phyloP scores from a whole-genome alignment of 2,329 filamentous ascomycete species.

The Spiromastix sp. region DNA sequence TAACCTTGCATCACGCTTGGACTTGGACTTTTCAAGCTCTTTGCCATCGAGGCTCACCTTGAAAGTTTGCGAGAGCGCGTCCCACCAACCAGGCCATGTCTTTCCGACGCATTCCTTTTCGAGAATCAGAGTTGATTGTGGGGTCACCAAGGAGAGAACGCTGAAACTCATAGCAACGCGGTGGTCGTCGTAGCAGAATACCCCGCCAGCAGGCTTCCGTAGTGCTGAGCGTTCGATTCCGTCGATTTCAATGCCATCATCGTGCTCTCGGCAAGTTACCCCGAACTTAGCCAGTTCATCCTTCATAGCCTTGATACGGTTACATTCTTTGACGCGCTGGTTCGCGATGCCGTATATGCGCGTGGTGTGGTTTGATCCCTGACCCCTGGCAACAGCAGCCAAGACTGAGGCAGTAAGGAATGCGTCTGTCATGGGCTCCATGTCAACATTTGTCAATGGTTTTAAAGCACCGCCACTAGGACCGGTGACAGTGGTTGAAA shows the following conservation, averaged over 20 bases:
- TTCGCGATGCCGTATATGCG: slow-evolving; percentile 92
- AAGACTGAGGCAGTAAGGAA: slow-evolving; percentile 92
- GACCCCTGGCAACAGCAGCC: slow-evolving; percentile 74
- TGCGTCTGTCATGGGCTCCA: slow-evolving; percentile 99
- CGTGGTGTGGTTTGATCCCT: slow-evolving; percentile 52
- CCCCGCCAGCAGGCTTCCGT: slow-evolving; percentile 50
- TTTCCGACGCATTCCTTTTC: slow-evolving; percentile 93
- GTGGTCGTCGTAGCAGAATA: slow-evolving; percentile 95
- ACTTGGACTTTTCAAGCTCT: slow-evolving; percentile 39
- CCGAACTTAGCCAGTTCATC: slow-evolving; percentile 91
- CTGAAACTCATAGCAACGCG: slow-evolving; percentile 98
- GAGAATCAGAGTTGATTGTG: slow-evolving; percentile 62
- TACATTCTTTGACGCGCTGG: slow-evolving; percentile 96
- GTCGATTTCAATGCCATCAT: slow-evolving; percentile 75
- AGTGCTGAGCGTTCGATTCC: slow-evolving; percentile 43
- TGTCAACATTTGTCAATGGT: slow-evolving; percentile 74
- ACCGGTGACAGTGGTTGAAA: slow-evolving; percentile 85
- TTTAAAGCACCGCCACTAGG: slow-evolving; percentile 64
- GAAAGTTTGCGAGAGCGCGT: slow-evolving; percentile 70
- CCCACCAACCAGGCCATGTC: slow-evolving; percentile 99
- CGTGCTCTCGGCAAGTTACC: slow-evolving; percentile 72
- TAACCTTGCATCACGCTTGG: slow-evolving; percentile 25
- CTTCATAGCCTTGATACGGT: slow-evolving; percentile 91
- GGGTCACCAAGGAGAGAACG: slow-evolving; percentile 65
- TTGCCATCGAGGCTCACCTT: slow-evolving; percentile 65